Conservation (phyloP, 2,329 filamentous ascomycete genomes). For the Saccharata proteae region DNA sequence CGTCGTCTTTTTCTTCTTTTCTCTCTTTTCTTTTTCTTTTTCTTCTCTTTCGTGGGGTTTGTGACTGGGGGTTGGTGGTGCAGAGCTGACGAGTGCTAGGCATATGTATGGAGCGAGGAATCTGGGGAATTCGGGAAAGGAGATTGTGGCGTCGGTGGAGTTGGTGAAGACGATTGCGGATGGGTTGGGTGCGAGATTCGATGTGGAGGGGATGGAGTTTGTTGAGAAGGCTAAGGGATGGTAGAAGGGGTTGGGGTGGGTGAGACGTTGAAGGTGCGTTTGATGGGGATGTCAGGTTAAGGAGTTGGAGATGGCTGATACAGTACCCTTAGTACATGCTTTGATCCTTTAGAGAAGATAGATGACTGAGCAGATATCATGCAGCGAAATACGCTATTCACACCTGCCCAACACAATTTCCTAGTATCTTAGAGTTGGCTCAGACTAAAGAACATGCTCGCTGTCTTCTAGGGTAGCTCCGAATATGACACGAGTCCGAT, state of each 20-base stretch:
- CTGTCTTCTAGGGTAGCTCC: too few relatives aligned
- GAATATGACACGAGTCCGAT: too few relatives aligned
- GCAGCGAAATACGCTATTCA: too few relatives aligned
- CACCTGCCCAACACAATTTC: too few relatives aligned
- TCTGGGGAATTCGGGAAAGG: constrained; percentile 6
- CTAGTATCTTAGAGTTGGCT: too few relatives aligned
- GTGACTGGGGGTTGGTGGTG: background rate
- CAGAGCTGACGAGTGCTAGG: background rate
- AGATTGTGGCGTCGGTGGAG: constrained; percentile 2
- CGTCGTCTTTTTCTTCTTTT: background rate
- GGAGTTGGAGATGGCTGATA: too few relatives aligned
- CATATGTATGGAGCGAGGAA: constrained; percentile 8
- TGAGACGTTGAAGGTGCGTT: too few relatives aligned
- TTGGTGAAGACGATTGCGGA: constrained; percentile 3
- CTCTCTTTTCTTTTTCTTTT: background rate
- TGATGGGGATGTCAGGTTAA: too few relatives aligned
- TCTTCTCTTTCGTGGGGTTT: background rate
- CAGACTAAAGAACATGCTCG: too few relatives aligned
- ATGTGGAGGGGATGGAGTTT: constrained; percentile 3
- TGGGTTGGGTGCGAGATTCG: background rate
- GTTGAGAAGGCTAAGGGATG: constrained; percentile 4
- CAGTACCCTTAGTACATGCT: too few relatives aligned
- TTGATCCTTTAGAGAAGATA: too few relatives aligned
- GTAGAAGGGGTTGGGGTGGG: constrained; percentile 2
- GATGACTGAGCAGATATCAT: too few relatives aligned